Evolutionary conservation across 306 rosid species (phyloP).

Genomic region (Pachyrhizus erosus): DNA sequence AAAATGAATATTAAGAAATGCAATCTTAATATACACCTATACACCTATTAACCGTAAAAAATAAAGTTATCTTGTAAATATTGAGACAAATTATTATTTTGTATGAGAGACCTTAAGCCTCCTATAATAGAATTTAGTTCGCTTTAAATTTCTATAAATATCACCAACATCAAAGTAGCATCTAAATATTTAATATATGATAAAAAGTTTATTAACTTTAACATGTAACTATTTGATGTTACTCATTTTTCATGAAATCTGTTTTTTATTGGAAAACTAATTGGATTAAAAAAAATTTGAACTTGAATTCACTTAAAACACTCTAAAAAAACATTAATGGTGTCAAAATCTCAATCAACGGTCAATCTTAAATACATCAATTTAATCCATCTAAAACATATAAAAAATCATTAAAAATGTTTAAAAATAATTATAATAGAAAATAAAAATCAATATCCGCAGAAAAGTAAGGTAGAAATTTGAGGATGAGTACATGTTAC

Average conservation of each 20-base stretch:
- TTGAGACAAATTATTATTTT: too few relatives aligned
- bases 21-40: too few relatives aligned
- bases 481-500: constrained; percentile 11
- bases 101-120: too few relatives aligned
- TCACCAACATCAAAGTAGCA: too few relatives aligned
- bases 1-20: background rate
- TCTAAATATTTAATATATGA: background rate
- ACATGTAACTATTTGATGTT: background rate
- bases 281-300: background rate
- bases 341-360: background rate
- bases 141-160: background rate
- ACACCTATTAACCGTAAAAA: too few relatives aligned
- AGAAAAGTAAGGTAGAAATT: constrained; percentile 12
- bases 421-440: background rate
- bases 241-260: background rate
- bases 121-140: background rate
- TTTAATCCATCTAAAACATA: background rate
- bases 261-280: background rate
- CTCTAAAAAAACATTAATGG: too few relatives aligned
- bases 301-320: background rate
- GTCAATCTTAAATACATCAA: background rate
- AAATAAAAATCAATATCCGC: background rate
- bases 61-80: background rate
- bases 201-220: background rate
- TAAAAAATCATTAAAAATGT: background rate